Evolutionary conservation across 192 early-diverging fungal genomes (phyloP), one percentile per base, ranked within the genome.

Genomic region (Coemansia sp.): DNA sequence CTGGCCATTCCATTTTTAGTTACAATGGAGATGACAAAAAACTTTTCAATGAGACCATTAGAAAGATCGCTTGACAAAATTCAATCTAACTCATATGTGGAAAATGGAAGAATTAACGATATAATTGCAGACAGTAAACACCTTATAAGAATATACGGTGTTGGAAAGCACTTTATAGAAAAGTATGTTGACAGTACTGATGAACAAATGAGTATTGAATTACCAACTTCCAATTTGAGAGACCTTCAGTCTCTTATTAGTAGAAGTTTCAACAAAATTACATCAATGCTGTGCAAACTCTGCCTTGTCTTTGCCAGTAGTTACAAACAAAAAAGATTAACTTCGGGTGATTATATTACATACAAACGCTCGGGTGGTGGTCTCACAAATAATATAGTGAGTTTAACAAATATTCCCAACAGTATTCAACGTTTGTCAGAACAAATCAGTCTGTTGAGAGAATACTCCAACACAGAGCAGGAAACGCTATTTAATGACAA

Each of bases 71-170:
- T 71, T 11, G 2, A 37, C 0, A 53, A 59, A n/a, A 71, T 74
- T 13, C 1, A 52, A 32, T 45, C 61, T 5, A 16, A 41, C 1
- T 11, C 38, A 15, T 15, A 45, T 1, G 23, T 78, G 2, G 67
- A 18, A 2, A 13, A 59, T 13, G 54, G 40, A 11, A 57, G 58
- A 2, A 64, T 59, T 0, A 56, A 41, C 6, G 58, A 72, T 58
- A 48, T 71, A 8, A 71, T 80, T 23, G 21, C n/a, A 0, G 92
- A 90, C 21, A 92, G 92, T 0, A 70, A 89, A 18, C 81, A 85
- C 0, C 85, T 86, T 40, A 88, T 95, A 56, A 86, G 93, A 40
- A 79, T 92, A 0, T 92, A 87, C 68, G 71, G 76, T 21, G 85
- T 72, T 3, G 85, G 85, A 40, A 19, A 76, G 44, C 80, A 79